These are phyloP conservation scores for Linnemannia hyalina DNA, from an alignment of 192 early-diverging fungal genomes.

Conservation along the genomic window DNA sequence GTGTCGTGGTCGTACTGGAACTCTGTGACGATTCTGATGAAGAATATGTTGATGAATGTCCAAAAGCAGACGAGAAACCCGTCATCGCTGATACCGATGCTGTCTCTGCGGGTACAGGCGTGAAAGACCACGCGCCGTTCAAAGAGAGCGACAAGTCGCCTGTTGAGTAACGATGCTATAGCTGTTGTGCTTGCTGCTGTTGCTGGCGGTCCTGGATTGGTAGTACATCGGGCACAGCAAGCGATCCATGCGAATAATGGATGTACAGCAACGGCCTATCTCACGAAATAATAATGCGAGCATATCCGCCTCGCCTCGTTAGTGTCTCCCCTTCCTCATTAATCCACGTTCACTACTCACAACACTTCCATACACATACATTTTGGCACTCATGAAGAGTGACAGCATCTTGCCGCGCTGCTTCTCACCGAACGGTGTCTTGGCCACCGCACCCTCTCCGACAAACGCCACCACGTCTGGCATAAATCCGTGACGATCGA, in stretches of 20 bases:
- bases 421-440: conserved; percentile 73
- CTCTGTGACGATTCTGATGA: background rate
- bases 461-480: conserved; percentile 77
- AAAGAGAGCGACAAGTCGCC: background rate
- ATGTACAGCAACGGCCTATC: conserved; percentile 36
- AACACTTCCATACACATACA: conserved; percentile 5
- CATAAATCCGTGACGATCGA: conserved; percentile 79
- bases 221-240: background rate
- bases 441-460: conserved; percentile 61
- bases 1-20: background rate
- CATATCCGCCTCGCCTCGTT: background rate
- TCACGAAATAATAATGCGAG: background rate
- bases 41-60: background rate
- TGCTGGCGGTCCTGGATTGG: background rate
- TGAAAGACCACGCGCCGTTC: background rate
- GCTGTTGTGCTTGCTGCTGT: background rate
- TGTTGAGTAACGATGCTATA: background rate
- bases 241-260: conserved; percentile 31
- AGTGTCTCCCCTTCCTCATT: background rate
- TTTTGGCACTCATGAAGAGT: conserved; percentile 45
- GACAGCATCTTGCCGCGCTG: conserved; percentile 59
- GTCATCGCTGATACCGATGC: background rate
- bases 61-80: background rate
- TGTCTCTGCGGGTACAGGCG: background rate
- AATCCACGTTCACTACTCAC: background rate